Evolutionary conservation across 495 filamentous ascomycete genomes (phyloP).

Genomic region (Schizothecium vesticola): DNA sequence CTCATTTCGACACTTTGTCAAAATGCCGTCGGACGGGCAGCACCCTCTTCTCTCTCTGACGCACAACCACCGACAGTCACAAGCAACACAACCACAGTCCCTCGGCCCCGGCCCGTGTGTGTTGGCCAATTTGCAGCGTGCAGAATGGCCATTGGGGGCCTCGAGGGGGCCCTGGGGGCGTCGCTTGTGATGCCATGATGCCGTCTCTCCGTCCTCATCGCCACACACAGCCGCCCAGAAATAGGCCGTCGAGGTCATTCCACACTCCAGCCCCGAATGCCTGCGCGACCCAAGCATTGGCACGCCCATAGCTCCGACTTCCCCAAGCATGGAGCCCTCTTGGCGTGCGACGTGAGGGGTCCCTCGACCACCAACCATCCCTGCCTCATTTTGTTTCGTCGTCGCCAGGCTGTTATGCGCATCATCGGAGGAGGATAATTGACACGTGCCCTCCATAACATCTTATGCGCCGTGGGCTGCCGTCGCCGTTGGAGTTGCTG

Average conservation of each 20-base stretch:
- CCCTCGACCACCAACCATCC: background rate
- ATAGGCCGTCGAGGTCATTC: constrained; percentile 1
- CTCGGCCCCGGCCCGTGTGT: background rate
- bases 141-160: background rate
- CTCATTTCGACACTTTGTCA: background rate
- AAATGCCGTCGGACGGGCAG: background rate
- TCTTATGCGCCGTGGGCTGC: background rate
- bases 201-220: background rate
- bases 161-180: background rate
- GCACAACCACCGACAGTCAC: background rate
- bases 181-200: background rate
- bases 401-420: background rate
- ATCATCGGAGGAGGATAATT: background rate
- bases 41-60: no score
- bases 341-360: constrained; percentile 3
- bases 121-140: background rate
- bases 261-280: constrained; percentile 10
- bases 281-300: constrained; percentile 11
- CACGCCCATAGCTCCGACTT: constrained; percentile 3
- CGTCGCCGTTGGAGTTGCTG: background rate
- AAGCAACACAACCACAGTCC: background rate
- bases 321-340: constrained; percentile 1
- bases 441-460: background rate
- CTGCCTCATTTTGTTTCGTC: background rate
- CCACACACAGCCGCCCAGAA: background rate